Percentiles rank a stretch among this genome's conserved stretches.
Conservation (phyloP, 2,329 filamentous ascomycete genomes). For the Rutstroemia sydowiana region DNA sequence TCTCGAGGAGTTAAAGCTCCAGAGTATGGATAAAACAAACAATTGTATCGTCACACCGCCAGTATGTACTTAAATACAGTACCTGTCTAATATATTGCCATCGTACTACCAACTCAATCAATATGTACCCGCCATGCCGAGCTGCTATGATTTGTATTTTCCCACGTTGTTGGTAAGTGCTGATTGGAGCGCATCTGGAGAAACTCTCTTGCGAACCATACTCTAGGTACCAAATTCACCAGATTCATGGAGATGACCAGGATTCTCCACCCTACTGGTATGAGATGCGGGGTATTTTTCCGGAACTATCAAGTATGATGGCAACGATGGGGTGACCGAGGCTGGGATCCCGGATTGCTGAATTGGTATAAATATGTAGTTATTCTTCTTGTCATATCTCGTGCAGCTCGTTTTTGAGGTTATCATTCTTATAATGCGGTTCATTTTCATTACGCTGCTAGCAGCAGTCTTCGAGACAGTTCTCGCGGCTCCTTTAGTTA, state of each 20-base stretch:
- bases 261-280: neutral
- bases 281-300: conserved; percentile 4
- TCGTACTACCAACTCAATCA: no score
- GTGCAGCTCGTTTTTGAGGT: neutral
- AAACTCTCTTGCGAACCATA: conserved; percentile 2
- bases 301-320: neutral
- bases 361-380: conserved; percentile 1
- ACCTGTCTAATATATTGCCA: no score
- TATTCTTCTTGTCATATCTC: neutral
- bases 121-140: no score
- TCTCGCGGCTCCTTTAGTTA: conserved; percentile 14
- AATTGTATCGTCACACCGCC: no score
- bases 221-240: neutral
- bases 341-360: no score
- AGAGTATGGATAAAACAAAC: no score
- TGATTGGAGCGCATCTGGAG: conserved; percentile 6
- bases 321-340: neutral
- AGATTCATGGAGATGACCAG: neutral
- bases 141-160: no score
- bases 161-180: neutral
- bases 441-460: conserved; percentile 14
- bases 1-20: no score
- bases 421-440: conserved; percentile 17
- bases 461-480: conserved; percentile 16
- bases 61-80: no score